Evolutionary conservation across 2,329 filamentous ascomycete species (phyloP), one percentile per base, ranked within the genome.

Genomic region (Ramichloridium luteum): DNA sequence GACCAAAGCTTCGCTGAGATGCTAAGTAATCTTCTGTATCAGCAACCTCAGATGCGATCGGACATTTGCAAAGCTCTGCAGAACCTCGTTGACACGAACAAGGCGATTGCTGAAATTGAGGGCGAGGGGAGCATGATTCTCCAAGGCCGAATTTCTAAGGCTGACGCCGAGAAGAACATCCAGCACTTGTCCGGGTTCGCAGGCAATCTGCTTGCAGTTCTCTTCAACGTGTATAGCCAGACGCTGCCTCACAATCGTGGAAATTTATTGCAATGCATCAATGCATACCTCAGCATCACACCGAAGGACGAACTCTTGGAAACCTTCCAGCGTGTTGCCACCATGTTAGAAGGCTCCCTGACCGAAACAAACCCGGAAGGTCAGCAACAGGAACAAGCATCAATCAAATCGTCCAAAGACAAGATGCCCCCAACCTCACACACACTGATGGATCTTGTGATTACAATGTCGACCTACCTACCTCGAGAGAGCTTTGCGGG

Each of bases 141-240:
- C 9, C 82, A 88, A 53, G 79, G 80, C 47, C 70, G 86, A 30
- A 72, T 94, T 10, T 76, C 80, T 3, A 85, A 80, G 53, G 70
- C 66, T 3, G 67, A 75, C 23, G 88, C 90, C 0, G 64, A 74
- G 54, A 77, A 77, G 57, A 94, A 94, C 51, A 61, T 96, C 23
- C 64, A 74, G n/a, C 78, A 93, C 53, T 66, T 98, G 9, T 75
- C 82, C 11, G 64, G 65, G 1, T 86, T 90, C 51, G 71, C 88
- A 1, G 79, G 79, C 38, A 96, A 96, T 49, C 72, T 98, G 59
- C 72, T 98, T 25, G 86, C 90, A 5, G 88, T 96, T 1, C 65
- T 98, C n/a, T 96, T 98, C 68, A 98, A 98, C 53, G 88, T 98
- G 27, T 98, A 98, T 62, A 93, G 82, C 42, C 82, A 94, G 57